Evolutionary conservation across 2,329 filamentous ascomycete species (phyloP), one percentile per base, ranked within the genome.

Genomic region (Aspergillus persii): DNA sequence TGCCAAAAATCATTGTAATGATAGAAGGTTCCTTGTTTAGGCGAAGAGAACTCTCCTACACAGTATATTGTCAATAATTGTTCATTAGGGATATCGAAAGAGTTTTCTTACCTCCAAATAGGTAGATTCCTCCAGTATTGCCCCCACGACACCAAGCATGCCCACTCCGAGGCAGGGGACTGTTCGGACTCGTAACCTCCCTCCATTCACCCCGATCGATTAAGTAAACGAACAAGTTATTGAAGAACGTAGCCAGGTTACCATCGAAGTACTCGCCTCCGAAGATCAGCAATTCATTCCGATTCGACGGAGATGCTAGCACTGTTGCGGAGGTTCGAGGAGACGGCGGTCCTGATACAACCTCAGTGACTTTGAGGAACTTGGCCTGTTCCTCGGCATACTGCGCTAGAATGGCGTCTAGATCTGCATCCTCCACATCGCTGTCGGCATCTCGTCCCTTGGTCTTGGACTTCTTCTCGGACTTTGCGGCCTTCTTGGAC

Each of bases 1-100:
- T 89, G 84, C 94, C 95, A 99, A 74, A 99, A 98, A 78, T 98
- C 95, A 70, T 96, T 96, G 79, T 99, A 99, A 77, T 99, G 95
- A 75, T 99, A 97, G 71, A 99, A 99, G 0, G 94, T 98, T 3
- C 95, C 95, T 77, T 98, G 95, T 74, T 97, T 98, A 2, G 95
- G 95, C 30, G 89, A 94, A 59, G 91, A 96, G 75, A 99, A 99
- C 77, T 99, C 95, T 61, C 94, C 77, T 78, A 57, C 58, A 55
- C 8, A 33, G 9, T 8, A 31, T 8, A 8, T n/a, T 4, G n/a
- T 52, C 3, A 50, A 23, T 23, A 23, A 23, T 23, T 23, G 26
- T 44, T 2, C 23, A 11, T 18, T 8, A 23, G 23, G 23, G 9
- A 23, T 36, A 53, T 18, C 9, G 30, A 8, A 27, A n/a, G 7